These are phyloP conservation scores for Gautieria morchelliformis DNA, from an alignment of 768 basidiomycete genomes.

Conservation along the genomic window DNA sequence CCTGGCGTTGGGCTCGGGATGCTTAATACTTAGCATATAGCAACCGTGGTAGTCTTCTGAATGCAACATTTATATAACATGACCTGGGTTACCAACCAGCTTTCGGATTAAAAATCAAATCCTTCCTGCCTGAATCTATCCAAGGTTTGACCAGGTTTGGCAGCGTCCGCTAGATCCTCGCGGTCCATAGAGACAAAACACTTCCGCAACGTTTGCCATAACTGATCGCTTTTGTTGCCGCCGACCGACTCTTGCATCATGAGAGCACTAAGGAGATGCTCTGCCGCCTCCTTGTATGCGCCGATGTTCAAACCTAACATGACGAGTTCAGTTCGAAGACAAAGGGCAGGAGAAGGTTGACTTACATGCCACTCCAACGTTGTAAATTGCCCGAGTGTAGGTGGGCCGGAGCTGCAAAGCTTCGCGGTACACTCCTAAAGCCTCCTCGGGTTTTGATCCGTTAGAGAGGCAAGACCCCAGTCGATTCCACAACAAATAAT, in stretches of 20 bases:
- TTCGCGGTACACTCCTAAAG: slow-evolving; percentile 80
- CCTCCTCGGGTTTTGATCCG: slow-evolving; percentile 89
- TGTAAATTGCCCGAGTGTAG: slow-evolving; percentile 95
- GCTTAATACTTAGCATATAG: neutral
- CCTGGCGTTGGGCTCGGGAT: slow-evolving; percentile 20
- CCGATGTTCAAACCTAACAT: slow-evolving; percentile 85
- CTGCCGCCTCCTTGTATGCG: slow-evolving; percentile 89
- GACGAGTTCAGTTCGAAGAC: slow-evolving; percentile 1
- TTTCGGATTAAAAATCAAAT: slow-evolving; percentile 66
- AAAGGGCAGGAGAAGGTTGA: neutral
- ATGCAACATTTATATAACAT: neutral
- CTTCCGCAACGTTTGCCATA: slow-evolving; percentile 86
- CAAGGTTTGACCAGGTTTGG: slow-evolving; percentile 54
- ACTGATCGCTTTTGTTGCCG: slow-evolving; percentile 67
- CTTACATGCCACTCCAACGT: slow-evolving; percentile 95
- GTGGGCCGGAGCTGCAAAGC: slow-evolving; percentile 87
- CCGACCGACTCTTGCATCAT: slow-evolving; percentile 62
- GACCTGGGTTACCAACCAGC: neutral
- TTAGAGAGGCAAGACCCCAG: slow-evolving; percentile 92
- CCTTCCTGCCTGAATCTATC: slow-evolving; percentile 73
- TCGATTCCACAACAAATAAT: slow-evolving; percentile 94
- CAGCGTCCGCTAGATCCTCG: slow-evolving; percentile 69
- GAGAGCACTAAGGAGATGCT: slow-evolving; percentile 68
- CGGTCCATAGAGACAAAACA: slow-evolving; percentile 80
- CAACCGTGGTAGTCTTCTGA: neutral